Percentiles rank a stretch among this genome's conserved stretches.
phyloP scores from a whole-genome alignment of 2,329 filamentous ascomycete genomes.

The Claviceps monticola region DNA sequence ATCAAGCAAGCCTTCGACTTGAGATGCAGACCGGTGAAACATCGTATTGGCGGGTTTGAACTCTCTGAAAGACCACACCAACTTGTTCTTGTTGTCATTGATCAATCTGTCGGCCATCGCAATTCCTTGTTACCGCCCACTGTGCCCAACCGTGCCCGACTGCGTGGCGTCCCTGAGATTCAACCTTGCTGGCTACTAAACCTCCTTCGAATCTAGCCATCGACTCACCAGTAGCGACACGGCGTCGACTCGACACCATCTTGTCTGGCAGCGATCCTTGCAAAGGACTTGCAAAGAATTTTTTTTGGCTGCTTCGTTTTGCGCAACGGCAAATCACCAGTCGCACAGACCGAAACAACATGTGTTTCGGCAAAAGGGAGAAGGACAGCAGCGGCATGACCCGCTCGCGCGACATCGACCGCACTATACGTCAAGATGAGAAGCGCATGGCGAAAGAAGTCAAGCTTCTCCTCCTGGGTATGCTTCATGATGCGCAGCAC shows the following conservation, averaged over 20 bases:
- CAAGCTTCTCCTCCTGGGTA: constrained; percentile 86
- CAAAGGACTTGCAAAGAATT: not conserved
- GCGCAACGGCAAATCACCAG: not conserved
- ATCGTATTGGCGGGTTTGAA: not conserved
- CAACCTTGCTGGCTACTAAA: not conserved
- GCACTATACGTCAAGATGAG: constrained; percentile 71
- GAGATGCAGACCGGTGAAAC: not conserved
- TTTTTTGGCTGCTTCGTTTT: not conserved
- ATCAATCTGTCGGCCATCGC: not conserved
- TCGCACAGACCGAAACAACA: constrained; percentile 16
- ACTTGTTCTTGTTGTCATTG: not conserved
- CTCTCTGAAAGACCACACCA: not conserved
- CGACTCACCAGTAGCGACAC: not conserved
- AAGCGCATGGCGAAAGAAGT: constrained; percentile 77
- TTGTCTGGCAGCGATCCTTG: not conserved
- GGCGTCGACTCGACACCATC: not conserved
- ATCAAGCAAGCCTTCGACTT: not conserved
- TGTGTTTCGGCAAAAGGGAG: constrained; percentile 51
- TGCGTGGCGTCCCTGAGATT: not conserved
- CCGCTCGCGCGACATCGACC: constrained; percentile 69
- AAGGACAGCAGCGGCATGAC: constrained; percentile 31
- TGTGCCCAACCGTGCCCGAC: not conserved
- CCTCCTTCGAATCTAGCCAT: not conserved
- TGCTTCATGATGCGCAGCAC: constrained; percentile 5
- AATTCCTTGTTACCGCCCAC: not conserved